Conservation (phyloP, 768 basidiomycete species). For the Rubroboletus pulcherrimus region DNA sequence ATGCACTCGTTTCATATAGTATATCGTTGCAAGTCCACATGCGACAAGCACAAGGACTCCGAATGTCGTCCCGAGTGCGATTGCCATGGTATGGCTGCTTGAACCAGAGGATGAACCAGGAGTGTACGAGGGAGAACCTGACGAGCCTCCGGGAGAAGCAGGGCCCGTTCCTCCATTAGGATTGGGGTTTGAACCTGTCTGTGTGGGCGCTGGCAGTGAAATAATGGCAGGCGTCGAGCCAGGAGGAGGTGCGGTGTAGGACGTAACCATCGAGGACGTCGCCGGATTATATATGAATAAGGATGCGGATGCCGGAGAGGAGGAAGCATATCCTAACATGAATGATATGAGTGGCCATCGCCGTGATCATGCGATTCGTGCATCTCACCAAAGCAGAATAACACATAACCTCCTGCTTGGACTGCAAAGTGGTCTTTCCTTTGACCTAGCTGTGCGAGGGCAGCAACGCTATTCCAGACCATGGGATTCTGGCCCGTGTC, state of each 20-base stretch:
- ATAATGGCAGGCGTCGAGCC: conserved; percentile 27
- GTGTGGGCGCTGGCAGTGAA: conserved; percentile 35
- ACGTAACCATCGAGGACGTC: conserved; percentile 38
- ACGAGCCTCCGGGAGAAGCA: conserved; percentile 4
- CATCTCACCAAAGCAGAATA: conserved; percentile 75
- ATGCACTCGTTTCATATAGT: conserved; percentile 40
- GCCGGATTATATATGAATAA: conserved; percentile 49
- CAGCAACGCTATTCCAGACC: conserved; percentile 53
- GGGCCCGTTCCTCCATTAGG: conserved; percentile 9
- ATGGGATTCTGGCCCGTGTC: conserved; percentile 54
- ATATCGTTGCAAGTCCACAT: conserved; percentile 37
- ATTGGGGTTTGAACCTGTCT: conserved; percentile 23
- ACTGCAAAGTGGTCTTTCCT: conserved; percentile 76
- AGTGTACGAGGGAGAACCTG: conserved; percentile 15
- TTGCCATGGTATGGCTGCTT: conserved; percentile 36
- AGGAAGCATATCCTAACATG: conserved; percentile 29
- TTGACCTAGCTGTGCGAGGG: conserved; percentile 54
- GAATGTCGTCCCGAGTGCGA: conserved; percentile 61
- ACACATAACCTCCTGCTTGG: conserved; percentile 52
- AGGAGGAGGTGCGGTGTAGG: conserved; percentile 36
- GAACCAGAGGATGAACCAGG: conserved; percentile 15
- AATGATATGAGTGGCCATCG: conserved; percentile 14
- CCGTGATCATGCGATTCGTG: not conserved
- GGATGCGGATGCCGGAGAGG: conserved; percentile 43
- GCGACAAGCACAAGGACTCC: conserved; percentile 55